Percentiles rank a stretch among this genome's conserved stretches.
phyloP scores from a whole-genome alignment of 805 yeast genomes.

The Yarrowia yakushimensis region DNA sequence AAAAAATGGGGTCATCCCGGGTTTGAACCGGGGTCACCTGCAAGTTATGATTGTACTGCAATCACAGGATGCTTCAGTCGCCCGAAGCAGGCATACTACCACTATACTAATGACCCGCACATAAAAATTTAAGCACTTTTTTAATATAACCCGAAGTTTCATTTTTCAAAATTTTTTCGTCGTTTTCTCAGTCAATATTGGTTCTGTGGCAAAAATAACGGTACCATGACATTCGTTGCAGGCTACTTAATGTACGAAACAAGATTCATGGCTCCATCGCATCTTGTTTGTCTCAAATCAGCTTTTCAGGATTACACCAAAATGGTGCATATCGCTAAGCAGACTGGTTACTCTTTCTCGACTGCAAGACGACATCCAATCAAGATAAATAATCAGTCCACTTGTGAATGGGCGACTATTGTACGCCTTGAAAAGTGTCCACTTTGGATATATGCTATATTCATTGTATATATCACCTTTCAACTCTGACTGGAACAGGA shows the following conservation, averaged over 20 bases:
- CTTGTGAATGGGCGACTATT: no score
- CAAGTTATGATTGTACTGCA: conserved; percentile 30
- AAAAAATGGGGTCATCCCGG: conserved; percentile 40
- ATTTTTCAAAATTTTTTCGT: neutral
- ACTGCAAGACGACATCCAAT: no score
- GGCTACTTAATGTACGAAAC: neutral
- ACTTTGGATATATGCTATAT: no score
- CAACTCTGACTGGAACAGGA: no score
- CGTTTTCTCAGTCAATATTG: neutral
- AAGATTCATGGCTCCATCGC: no score
- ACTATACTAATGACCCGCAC: conserved; percentile 24
- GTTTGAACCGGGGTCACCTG: conserved; percentile 42
- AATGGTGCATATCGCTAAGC: neutral
- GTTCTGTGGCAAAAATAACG: neutral
- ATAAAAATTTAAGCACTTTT: neutral
- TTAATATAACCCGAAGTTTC: neutral
- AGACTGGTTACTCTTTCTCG: no score
- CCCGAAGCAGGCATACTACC: conserved; percentile 27
- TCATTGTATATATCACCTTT: no score
- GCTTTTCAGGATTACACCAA: neutral
- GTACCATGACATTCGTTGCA: neutral
- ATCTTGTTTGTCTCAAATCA: neutral
- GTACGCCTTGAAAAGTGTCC: no score
- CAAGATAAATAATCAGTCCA: no score
- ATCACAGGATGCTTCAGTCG: conserved; percentile 25